Conservation (phyloP, 2,329 filamentous ascomycete species). For the Clonostachys chloroleuca region DNA sequence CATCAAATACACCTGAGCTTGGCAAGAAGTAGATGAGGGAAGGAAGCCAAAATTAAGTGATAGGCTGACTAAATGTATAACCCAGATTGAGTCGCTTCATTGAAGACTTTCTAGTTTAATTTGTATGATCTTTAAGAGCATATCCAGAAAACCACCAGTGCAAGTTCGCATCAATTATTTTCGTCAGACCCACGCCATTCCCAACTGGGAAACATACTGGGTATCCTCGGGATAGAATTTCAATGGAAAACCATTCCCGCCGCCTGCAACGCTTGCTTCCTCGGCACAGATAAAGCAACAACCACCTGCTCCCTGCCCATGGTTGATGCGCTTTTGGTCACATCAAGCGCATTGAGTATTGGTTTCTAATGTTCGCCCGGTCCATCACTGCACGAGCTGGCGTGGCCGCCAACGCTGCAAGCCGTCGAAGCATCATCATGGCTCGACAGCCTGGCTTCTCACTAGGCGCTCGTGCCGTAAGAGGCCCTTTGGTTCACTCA, state of each 20-base stretch:
- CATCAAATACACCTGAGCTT: no score
- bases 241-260: slow-evolving; percentile 25
- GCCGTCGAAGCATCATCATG: slow-evolving; percentile 53
- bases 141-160: no score
- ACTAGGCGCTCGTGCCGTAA: slow-evolving; percentile 31
- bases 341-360: slow-evolving; percentile 26
- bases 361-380: slow-evolving; percentile 52
- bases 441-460: slow-evolving; percentile 68
- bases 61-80: no score
- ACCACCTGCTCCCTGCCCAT: slow-evolving; percentile 6
- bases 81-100: no score
- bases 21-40: no score
- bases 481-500: neutral
- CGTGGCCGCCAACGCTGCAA: slow-evolving; percentile 38
- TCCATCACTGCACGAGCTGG: slow-evolving; percentile 49
- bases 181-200: no score
- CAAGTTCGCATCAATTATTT: no score
- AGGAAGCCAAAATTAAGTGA: no score
- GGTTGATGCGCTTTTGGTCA: slow-evolving; percentile 21
- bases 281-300: slow-evolving; percentile 1
- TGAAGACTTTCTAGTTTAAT: no score
- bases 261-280: neutral
- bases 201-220: neutral
- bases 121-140: no score
- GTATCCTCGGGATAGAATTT: slow-evolving; percentile 19